Evolutionary conservation across 129 eudicot species (phyloP).

Genomic region (sunflower (Helianthus annuus)): HanXRQr2.0-SUNRISE NC_035441.2:33393467-33393966

Average conservation of each 20-base stretch:
- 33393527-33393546: too few relatives aligned
- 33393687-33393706: neutral
- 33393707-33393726: slow-evolving; percentile 1
- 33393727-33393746: slow-evolving; percentile 53
- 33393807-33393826: slow-evolving; percentile 40
- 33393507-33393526: too few relatives aligned
- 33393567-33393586: too few relatives aligned
- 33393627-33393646: neutral
- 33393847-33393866: slow-evolving; percentile 32
- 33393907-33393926: too few relatives aligned
- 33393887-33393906: too few relatives aligned
- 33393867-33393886: too few relatives aligned
- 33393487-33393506: too few relatives aligned
- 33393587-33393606: neutral
- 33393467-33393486: too few relatives aligned
- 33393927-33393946: too few relatives aligned
- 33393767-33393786: slow-evolving; percentile 36
- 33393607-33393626: neutral
- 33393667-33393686: neutral
- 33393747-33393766: slow-evolving; percentile 60
- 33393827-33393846: slow-evolving; percentile 47
- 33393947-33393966: too few relatives aligned
- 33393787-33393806: slow-evolving; percentile 27
- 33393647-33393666: slow-evolving; percentile 16
- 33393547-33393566: neutral